phyloP scores from a whole-genome alignment of 768 basidiomycete genomes.

The Sporobolomyces phaffii region DNA sequence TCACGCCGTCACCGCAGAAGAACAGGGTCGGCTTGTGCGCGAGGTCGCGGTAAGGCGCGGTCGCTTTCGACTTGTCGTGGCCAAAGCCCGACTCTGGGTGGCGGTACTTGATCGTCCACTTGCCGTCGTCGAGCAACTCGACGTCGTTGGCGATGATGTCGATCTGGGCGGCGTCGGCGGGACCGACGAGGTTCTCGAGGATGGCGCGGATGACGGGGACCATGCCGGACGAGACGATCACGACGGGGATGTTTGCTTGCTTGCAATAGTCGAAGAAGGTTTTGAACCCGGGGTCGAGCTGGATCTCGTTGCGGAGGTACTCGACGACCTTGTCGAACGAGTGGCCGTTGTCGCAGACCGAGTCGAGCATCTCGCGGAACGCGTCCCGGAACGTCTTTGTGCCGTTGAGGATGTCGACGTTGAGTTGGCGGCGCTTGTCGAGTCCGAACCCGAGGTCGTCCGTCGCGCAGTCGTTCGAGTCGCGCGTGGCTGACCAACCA shows the following conservation, averaged over 20 bases:
- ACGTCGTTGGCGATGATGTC: slow-evolving; percentile 94
- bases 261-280: slow-evolving; percentile 82
- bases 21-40: slow-evolving; percentile 70
- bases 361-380: slow-evolving; percentile 78
- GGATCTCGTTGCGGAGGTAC: slow-evolving; percentile 55
- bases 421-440: slow-evolving; percentile 65
- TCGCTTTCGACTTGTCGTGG: slow-evolving; percentile 94
- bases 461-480: slow-evolving; percentile 37
- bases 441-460: slow-evolving; percentile 71
- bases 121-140: slow-evolving; percentile 57
- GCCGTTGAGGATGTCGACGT: slow-evolving; percentile 65
- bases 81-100: slow-evolving; percentile 81
- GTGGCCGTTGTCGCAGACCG: slow-evolving; percentile 50
- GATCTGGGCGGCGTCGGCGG: slow-evolving; percentile 64
- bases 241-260: slow-evolving; percentile 61
- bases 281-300: slow-evolving; percentile 80
- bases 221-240: slow-evolving; percentile 25
- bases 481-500: slow-evolving; percentile 7
- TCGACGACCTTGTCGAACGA: slow-evolving; percentile 18
- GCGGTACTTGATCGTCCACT: slow-evolving; percentile 68
- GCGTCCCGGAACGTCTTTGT: slow-evolving; percentile 62
- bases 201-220: slow-evolving; percentile 86
- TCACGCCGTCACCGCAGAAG: slow-evolving; percentile 97
- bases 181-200: slow-evolving; percentile 70
- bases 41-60: slow-evolving; percentile 77